Evolutionary conservation across 495 filamentous ascomycete genomes (phyloP), one percentile per base, ranked within the genome.

Genomic region (Amniculicola lignicola): DNA sequence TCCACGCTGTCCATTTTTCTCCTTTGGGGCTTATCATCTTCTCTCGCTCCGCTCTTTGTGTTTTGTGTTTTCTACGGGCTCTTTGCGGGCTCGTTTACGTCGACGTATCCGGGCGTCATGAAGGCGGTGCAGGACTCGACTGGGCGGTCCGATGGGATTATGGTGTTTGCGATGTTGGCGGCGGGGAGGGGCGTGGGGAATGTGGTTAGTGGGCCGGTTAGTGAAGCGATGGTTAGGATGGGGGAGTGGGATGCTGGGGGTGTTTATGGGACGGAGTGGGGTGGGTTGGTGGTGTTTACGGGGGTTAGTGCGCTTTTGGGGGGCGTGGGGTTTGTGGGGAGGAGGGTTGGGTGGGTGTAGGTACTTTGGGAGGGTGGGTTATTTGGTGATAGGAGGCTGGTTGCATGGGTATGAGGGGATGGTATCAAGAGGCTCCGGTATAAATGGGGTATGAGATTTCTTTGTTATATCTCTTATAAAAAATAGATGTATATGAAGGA

Each of bases 1-100:
- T 74, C 78, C 14, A 75, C 80, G 0, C 29, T 82, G 11, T 78
- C 82, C 0, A 76, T 86, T 0, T 79, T 89, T 49, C 57, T 89
- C 11, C 70, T 88, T 36, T 89, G 87, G 87, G 86, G 85, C 0
- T 61, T 88, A 21, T 69, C 80, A 0, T 66, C 65, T 0, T 75
- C 71, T 0, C 52, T 86, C 35, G 72, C 77, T 0, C 66, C 82
- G 29, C 73, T 90, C 11, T 79, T 77, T 28, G 37, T 82, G 15
- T 90, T 89, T 60, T 79, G 77, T 18, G 59, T 87, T 4, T 63
- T 79, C 1, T 89, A 86, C 67, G 87, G 87, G 2, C 72, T 88
- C 49, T 88, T 86, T 59, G 84, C 83, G 0, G 83, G 85, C 27
- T 77, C 79, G 0, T 87, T 80, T 53, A 79, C 75, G 2, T 73